These are phyloP conservation scores for Bacterosira constricta DNA, from an alignment of 108 stramenopile species.

Conservation along the genomic window DNA sequence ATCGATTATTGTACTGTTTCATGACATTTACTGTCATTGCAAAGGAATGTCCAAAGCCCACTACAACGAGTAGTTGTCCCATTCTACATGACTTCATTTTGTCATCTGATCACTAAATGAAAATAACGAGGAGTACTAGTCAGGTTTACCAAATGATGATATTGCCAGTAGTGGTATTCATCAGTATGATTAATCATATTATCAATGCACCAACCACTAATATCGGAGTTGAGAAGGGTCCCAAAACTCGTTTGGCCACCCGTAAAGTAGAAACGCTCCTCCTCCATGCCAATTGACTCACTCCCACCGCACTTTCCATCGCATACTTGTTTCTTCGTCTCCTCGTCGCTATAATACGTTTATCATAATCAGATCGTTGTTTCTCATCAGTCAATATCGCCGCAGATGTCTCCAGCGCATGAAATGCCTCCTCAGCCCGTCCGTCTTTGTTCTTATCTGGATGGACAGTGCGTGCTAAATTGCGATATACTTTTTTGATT, in stretches of 20 bases:
- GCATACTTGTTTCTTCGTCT: conserved; percentile 38
- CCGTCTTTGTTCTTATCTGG: conserved; percentile 72
- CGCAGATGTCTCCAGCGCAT: conserved; percentile 73
- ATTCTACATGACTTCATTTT: no score
- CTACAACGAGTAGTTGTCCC: no score
- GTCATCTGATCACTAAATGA: no score
- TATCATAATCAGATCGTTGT: conserved; percentile 65
- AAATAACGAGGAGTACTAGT: no score
- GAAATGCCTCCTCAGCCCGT: conserved; percentile 83
- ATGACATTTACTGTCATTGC: no score
- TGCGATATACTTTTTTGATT: conserved; percentile 55
- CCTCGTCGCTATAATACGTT: conserved; percentile 26
- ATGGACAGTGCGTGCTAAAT: conserved; percentile 50
- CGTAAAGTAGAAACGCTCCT: conserved; percentile 18
- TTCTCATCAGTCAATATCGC: conserved; percentile 63
- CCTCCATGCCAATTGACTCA: conserved; percentile 12
- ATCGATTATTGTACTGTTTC: no score
- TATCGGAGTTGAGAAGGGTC: conserved; percentile 70
- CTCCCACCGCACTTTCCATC: conserved; percentile 20
- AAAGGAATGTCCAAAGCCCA: no score
- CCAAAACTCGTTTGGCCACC: conserved; percentile 44
- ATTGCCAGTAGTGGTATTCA: no score
- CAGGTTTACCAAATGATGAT: no score
- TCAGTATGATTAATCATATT: conserved; percentile 19
- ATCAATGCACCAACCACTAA: conserved; percentile 57